These are phyloP conservation scores for Russula earlei DNA, from an alignment of 768 basidiomycete species.

Conservation along the genomic window DNA sequence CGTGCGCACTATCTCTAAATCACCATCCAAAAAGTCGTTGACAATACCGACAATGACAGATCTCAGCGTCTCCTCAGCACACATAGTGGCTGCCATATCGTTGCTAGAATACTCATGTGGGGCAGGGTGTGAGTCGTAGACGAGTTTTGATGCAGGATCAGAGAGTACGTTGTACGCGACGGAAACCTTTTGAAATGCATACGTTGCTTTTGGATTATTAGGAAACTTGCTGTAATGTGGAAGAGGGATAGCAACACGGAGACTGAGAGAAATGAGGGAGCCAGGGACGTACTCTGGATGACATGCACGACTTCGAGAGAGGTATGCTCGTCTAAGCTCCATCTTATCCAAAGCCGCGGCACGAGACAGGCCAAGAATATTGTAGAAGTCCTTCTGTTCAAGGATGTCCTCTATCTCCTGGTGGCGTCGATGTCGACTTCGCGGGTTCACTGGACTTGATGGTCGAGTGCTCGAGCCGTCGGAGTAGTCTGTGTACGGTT, in stretches of 20 bases:
- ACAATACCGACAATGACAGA: conserved; percentile 66
- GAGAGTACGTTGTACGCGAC: conserved; percentile 77
- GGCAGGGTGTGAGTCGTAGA: conserved; percentile 54
- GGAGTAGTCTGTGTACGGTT: conserved; percentile 17
- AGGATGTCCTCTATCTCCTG: conserved; percentile 45
- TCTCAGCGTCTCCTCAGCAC: conserved; percentile 72
- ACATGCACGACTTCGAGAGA: conserved; percentile 62
- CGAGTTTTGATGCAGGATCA: conserved; percentile 54
- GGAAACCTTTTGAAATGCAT: conserved; percentile 80
- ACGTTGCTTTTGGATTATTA: conserved; percentile 62
- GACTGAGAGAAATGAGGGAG: not conserved
- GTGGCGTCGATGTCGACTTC: conserved; percentile 13
- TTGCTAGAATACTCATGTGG: conserved; percentile 39
- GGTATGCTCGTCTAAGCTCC: conserved; percentile 64
- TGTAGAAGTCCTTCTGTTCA: conserved; percentile 56
- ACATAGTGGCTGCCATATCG: conserved; percentile 43
- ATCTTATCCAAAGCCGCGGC: conserved; percentile 45
- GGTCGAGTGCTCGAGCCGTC: conserved; percentile 14
- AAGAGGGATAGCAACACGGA: not conserved
- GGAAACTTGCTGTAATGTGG: conserved; percentile 60
- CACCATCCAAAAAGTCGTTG: conserved; percentile 77
- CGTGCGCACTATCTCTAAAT: conserved; percentile 74
- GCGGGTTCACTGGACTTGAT: conserved; percentile 11
- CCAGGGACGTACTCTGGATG: conserved; percentile 72
- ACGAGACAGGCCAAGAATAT: conserved; percentile 56